phyloP scores from a whole-genome alignment of 208 protist species.

The Jaenimonas drosophilae region DNA sequence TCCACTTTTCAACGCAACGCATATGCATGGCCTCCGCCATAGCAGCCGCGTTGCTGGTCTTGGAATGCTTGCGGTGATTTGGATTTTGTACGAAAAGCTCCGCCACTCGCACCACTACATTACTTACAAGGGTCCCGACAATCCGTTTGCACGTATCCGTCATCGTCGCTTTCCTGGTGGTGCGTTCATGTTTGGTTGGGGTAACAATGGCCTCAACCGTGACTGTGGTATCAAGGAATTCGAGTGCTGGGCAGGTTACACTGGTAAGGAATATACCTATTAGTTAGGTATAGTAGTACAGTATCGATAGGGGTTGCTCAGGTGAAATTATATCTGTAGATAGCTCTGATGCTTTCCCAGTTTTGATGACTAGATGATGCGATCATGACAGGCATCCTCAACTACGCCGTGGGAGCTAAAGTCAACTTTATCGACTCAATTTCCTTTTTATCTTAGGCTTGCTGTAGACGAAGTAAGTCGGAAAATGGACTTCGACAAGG shows the following conservation, averaged over 20 bases:
- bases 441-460: too few species aligned
- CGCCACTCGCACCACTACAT: conserved; percentile 69
- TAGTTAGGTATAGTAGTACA: too few species aligned
- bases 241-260: conserved; percentile 85
- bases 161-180: conserved; percentile 71
- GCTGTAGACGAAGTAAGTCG: too few species aligned
- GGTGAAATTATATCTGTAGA: too few species aligned
- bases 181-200: conserved; percentile 73
- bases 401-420: too few species aligned
- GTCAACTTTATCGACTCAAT: too few species aligned
- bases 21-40: conserved; percentile 45
- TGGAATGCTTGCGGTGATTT: conserved; percentile 52
- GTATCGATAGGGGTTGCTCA: too few species aligned
- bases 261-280: conserved; percentile 82
- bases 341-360: too few species aligned
- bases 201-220: conserved; percentile 86
- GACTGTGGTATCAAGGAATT: conserved; percentile 82
- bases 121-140: conserved; percentile 76
- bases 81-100: conserved; percentile 79
- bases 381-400: too few species aligned
- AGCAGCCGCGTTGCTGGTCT: conserved; percentile 47
- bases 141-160: conserved; percentile 72
- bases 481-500: too few species aligned
- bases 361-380: too few species aligned
- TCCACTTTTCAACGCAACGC: conserved; percentile 44